These are phyloP conservation scores for Zymoseptoria ardabiliae DNA, from an alignment of 2,329 filamentous ascomycete genomes.

Conservation along the genomic window DNA sequence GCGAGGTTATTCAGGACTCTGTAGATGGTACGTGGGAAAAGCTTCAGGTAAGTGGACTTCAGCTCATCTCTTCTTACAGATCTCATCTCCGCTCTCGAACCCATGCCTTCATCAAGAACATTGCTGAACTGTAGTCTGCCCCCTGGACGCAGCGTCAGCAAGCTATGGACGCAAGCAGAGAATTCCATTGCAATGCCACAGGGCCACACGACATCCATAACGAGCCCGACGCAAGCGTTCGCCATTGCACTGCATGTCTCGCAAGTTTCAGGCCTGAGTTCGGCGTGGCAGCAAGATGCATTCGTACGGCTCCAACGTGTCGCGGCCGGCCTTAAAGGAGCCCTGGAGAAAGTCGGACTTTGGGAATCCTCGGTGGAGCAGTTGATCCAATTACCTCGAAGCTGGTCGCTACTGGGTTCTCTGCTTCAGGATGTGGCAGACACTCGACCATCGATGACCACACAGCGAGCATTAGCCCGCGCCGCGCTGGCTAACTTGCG, in stretches of 20 bases:
- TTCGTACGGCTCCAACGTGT: slow-evolving; percentile 15
- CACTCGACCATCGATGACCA: not conserved
- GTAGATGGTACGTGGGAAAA: slow-evolving; percentile 32
- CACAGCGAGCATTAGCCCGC: slow-evolving; percentile 14
- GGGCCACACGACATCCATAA: slow-evolving; percentile 29
- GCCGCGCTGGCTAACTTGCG: slow-evolving; percentile 11
- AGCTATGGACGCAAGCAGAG: slow-evolving; percentile 34
- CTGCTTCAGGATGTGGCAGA: slow-evolving; percentile 9
- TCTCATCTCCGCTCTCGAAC: slow-evolving; percentile 38
- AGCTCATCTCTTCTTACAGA: slow-evolving; percentile 33
- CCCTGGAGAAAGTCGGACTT: slow-evolving; percentile 12
- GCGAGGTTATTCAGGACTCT: slow-evolving; percentile 34
- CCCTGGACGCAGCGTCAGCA: slow-evolving; percentile 32
- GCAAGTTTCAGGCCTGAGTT: slow-evolving; percentile 11
- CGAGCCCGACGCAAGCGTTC: slow-evolving; percentile 15
- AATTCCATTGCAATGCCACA: slow-evolving; percentile 36
- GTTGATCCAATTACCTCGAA: slow-evolving; percentile 9
- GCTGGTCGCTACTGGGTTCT: slow-evolving; percentile 7
- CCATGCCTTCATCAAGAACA: slow-evolving; percentile 7
- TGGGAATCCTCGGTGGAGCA: slow-evolving; percentile 16
- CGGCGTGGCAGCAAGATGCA: slow-evolving; percentile 18
- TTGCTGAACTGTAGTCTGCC: slow-evolving; percentile 31
- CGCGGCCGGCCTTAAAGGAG: slow-evolving; percentile 2
- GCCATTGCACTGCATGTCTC: slow-evolving; percentile 22
- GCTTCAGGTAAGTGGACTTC: slow-evolving; percentile 15